A percentile compares a stretch with the other conserved stretches of the same genome.
Evolutionary conservation across 768 basidiomycete species (phyloP).

Genomic region (Leccinum imitatum): DNA sequence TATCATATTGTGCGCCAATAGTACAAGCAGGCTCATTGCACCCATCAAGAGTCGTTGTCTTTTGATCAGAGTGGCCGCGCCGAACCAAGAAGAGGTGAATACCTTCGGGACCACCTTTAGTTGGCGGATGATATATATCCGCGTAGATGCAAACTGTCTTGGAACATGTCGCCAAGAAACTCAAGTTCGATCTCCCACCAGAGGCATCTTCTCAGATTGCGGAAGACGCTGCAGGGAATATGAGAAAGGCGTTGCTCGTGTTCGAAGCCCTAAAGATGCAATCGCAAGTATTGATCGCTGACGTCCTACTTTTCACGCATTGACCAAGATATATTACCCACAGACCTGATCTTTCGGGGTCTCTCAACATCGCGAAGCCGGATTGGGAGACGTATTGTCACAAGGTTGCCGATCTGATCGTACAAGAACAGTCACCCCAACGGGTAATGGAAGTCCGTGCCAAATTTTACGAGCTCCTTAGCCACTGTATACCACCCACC

Average conservation of each 20-base stretch:
- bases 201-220: constrained; percentile 76
- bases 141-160: constrained; percentile 79
- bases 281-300: constrained; percentile 54
- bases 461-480: constrained; percentile 93
- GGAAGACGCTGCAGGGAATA: constrained; percentile 81
- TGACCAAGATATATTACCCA: constrained; percentile 3
- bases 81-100: constrained; percentile 70
- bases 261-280: constrained; percentile 98
- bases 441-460: constrained; percentile 89
- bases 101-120: background rate
- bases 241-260: constrained; percentile 92
- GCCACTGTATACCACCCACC: constrained; percentile 95
- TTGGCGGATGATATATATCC: constrained; percentile 2
- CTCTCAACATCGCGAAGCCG: constrained; percentile 88
- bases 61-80: constrained; percentile 90
- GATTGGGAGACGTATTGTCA: constrained; percentile 99
- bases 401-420: constrained; percentile 87
- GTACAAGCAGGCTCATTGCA: constrained; percentile 92
- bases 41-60: constrained; percentile 96
- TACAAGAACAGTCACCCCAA: constrained; percentile 85
- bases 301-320: background rate
- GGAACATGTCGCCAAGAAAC: constrained; percentile 73
- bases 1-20: constrained; percentile 94
- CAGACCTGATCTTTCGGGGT: constrained; percentile 81
- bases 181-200: constrained; percentile 77